Percentiles rank a stretch among this genome's conserved stretches.
Conservation (phyloP, 2,329 filamentous ascomycete genomes). For the Fusarium nisikadoi region DNA sequence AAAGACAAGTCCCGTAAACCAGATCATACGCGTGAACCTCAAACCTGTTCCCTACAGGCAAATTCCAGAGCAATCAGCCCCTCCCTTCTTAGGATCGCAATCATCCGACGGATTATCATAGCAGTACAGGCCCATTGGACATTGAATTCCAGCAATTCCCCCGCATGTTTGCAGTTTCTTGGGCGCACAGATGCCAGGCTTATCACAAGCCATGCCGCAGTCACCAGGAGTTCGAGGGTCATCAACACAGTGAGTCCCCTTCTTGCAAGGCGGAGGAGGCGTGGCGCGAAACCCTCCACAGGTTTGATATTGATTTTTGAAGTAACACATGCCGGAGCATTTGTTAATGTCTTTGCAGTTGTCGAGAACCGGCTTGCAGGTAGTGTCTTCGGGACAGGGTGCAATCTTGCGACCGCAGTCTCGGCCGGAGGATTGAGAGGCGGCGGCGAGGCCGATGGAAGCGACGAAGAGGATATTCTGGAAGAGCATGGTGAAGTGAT, state of each 20-base stretch:
- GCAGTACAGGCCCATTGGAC: conserved; percentile 45
- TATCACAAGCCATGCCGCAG: conserved; percentile 52
- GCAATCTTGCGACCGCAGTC: conserved; percentile 47
- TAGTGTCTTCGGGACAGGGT: conserved; percentile 41
- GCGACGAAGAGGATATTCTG: conserved; percentile 32
- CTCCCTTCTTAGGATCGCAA: conserved; percentile 45
- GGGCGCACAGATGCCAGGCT: conserved; percentile 49
- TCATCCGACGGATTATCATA: conserved; percentile 45
- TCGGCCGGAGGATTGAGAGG: conserved; percentile 13
- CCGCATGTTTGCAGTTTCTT: conserved; percentile 35
- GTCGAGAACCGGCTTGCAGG: conserved; percentile 39
- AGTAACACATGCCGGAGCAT: conserved; percentile 46
- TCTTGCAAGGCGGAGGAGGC: conserved; percentile 42
- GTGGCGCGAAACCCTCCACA: conserved; percentile 48
- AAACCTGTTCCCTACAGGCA: conserved; percentile 39
- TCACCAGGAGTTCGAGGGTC: conserved; percentile 46
- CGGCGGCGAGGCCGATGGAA: conserved; percentile 32
- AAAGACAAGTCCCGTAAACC: not conserved
- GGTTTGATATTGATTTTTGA: conserved; percentile 45
- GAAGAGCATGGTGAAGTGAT: conserved; percentile 37
- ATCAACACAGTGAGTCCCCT: conserved; percentile 44
- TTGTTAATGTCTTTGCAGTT: conserved; percentile 43
- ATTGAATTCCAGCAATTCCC: conserved; percentile 43
- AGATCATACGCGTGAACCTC: accelerated
- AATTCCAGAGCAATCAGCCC: conserved; percentile 47